Evolutionary conservation across 371 early-diverging fungal species (phyloP), one percentile per base, ranked within the genome.

Genomic region (Encephalitozoon romaleae): DNA sequence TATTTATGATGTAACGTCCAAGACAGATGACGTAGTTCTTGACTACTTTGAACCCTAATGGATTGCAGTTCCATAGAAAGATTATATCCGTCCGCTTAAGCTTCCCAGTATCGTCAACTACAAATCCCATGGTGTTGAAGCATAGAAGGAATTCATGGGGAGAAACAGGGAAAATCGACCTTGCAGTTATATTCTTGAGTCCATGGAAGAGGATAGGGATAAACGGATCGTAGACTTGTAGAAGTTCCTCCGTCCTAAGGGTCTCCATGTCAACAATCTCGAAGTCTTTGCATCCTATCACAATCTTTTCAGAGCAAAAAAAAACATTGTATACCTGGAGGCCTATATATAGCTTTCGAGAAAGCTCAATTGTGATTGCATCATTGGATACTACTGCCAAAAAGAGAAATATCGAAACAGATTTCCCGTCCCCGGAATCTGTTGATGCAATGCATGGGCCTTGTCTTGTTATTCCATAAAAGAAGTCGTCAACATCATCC

Each of bases 211-310:
- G 73, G 11, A 75, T 25, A 15, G 67, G 67, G 18, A 82, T 72
- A 41, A 53, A 77, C 30, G 79, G 72, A 65, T 84, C 84, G 4
- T 76, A 67, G 4, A 71, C 53, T 34, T 84, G 82, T n/a, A 85
- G 59, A 1, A 85, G 59, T 23, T 82, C 81, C 55, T 84, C 82
- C 2, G 84, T 83, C 32, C 76, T 77, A 15, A 85, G 77, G 12
- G 84, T 78, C 9, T 80, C 70, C 41, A 80, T 66, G 52, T 85
- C 83, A 18, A 85, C 78, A 45, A 84, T 80, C 65, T 85, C 86
- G 81, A 85, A 85, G 55, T 83, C 81, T 54, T 82, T 84, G 39
- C 80, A 84, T 28, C 81, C 81, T 41, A 85, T 77, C 32, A 81
- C 74, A 25, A 85, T 69, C 30, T 79, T 67, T 0, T 67, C 74